Evolutionary conservation across 768 basidiomycete genomes (phyloP), one percentile per base, ranked within the genome.

Genomic region (Tulasnella sp.): DNA sequence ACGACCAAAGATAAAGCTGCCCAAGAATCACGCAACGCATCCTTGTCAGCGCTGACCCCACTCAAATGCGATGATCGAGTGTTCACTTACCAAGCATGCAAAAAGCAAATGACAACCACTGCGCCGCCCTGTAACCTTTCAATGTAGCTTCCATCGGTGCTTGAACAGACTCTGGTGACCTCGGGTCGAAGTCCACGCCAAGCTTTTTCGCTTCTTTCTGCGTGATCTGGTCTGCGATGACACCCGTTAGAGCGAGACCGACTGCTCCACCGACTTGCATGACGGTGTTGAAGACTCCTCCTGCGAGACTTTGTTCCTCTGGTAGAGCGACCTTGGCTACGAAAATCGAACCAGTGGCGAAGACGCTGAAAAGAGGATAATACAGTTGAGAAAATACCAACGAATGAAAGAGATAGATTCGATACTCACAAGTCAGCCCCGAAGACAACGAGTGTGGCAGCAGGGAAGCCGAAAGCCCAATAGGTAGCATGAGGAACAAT

Each of bases 251-350:
- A 14, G 91, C 90, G 3, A 93, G 85, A 19, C 92, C 92, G 45
- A 92, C 85, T 7, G 91, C 86, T 0, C 22, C 7, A 79, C 83
- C 76, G 76, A 89, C 90, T 84, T 91, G 90, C 6, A 87, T 90
- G 87, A 94, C 89, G 0, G 93, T 93, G 80, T 91, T 91, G 82
- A 93, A 93, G 25, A 93, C 77, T 14, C 89, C 93, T 2, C 91
- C 92, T 6, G 90, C 89, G 4, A 93, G 84, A 82, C 89, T 90
- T 82, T 94, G 93, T 79, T 94, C 93, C 74, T 91, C 85, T 3
- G 88, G 89, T 1, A 86, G 81, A 1, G 88, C 86, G 12, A 91
- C 85, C 79, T 90, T 91, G 3, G 92, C 90, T 58, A 93, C 87
- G 79, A 91, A 94, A 19, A 94, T 83, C 6, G 91, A 91, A 2